Percentiles rank a stretch among this genome's conserved stretches.
Evolutionary conservation across 305 asterid species (phyloP).

Genomic region (Fraxinus paxiana): DNA sequence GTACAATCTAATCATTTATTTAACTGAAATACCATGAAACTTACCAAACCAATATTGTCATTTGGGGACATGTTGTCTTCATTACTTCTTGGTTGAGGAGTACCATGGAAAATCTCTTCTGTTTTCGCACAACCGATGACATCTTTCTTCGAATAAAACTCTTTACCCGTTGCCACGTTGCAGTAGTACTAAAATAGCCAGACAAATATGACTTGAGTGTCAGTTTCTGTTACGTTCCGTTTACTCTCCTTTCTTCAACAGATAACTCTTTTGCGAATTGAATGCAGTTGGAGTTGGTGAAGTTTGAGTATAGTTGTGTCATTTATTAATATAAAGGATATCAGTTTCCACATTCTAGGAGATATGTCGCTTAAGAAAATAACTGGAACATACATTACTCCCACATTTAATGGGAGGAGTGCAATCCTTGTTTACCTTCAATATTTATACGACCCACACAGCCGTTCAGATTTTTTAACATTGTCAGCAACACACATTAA

Average conservation of each 20-base stretch:
- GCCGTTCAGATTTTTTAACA: slow-evolving; percentile 12
- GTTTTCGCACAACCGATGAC: slow-evolving; percentile 30
- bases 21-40: slow-evolving; percentile 20
- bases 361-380: background rate
- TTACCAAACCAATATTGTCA: slow-evolving; percentile 36
- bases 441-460: background rate
- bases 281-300: background rate
- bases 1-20: background rate
- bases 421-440: background rate
- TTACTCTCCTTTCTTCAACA: background rate
- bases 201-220: slow-evolving; percentile 13
- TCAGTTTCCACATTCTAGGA: background rate
- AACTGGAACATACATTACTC: background rate
- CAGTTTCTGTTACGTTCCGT: slow-evolving; percentile 6
- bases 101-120: slow-evolving; percentile 24
- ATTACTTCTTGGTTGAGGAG: slow-evolving; percentile 21
- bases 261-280: slow-evolving; percentile 1
- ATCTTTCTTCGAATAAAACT: slow-evolving; percentile 48
- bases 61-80: slow-evolving; percentile 27
- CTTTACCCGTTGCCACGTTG: slow-evolving; percentile 41
- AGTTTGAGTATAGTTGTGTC: background rate
- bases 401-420: background rate
- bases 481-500: background rate
- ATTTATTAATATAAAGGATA: background rate
- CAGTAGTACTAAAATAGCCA: slow-evolving; percentile 48